Evolutionary conservation across 306 rosid species (phyloP).

Genomic region (Castanopsis chinensis): DNA sequence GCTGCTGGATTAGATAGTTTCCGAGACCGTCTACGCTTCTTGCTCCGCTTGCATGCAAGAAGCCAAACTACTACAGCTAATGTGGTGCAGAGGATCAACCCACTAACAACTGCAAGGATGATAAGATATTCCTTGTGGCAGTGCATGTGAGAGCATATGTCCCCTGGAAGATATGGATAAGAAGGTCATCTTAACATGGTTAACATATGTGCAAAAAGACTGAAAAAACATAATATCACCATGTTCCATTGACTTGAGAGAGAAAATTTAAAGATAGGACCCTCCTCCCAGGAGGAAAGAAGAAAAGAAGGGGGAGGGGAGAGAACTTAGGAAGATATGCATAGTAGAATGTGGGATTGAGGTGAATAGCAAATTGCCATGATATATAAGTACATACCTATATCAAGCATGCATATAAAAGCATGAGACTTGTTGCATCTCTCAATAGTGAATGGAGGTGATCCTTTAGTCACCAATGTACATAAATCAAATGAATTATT

Average conservation of each 20-base stretch:
- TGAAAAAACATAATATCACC: background rate
- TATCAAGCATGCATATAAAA: conserved; percentile 65
- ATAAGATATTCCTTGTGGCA: conserved; percentile 89
- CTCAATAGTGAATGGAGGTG: conserved; percentile 44
- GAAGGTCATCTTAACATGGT: conserved; percentile 12
- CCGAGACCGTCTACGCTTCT: conserved; percentile 81
- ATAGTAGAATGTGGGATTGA: background rate
- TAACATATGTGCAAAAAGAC: background rate
- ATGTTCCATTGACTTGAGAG: background rate
- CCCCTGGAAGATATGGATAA: conserved; percentile 39
- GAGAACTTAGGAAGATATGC: no score
- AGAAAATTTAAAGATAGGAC: background rate
- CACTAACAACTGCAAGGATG: conserved; percentile 86
- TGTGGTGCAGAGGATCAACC: conserved; percentile 78
- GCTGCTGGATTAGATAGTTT: conserved; percentile 67
- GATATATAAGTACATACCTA: conserved; percentile 46
- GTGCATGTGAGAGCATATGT: conserved; percentile 63
- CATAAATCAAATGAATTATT: conserved; percentile 47
- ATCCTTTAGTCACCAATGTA: conserved; percentile 47
- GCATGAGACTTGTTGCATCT: conserved; percentile 54
- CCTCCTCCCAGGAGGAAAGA: no score
- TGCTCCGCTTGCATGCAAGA: conserved; percentile 79
- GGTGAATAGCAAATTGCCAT: background rate
- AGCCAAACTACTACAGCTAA: conserved; percentile 90
- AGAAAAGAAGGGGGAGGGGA: no score